phyloP scores from a whole-genome alignment of 768 basidiomycete genomes.

The Suillus paluster region DNA sequence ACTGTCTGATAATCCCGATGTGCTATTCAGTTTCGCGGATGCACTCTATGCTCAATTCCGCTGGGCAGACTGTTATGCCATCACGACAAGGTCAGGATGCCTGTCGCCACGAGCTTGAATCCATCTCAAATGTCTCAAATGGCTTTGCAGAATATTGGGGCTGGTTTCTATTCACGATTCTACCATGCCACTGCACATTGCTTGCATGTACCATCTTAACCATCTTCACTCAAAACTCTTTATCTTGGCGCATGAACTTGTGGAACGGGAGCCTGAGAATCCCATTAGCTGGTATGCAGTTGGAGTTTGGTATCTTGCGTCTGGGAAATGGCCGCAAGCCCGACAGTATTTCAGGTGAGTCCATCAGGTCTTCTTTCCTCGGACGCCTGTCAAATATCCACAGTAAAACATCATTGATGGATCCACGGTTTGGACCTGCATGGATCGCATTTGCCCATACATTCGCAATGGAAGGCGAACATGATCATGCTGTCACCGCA shows the following conservation, averaged over 20 bases:
- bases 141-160: constrained; percentile 70
- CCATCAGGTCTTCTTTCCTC: neutral
- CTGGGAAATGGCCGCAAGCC: constrained; percentile 87
- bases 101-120: constrained; percentile 4
- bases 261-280: constrained; percentile 91
- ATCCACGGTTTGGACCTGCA: constrained; percentile 93
- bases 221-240: constrained; percentile 93
- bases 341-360: constrained; percentile 91
- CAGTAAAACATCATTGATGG: constrained; percentile 96
- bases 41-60: constrained; percentile 85
- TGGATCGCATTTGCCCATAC: constrained; percentile 99
- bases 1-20: constrained; percentile 90
- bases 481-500: constrained; percentile 97
- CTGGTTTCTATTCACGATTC: constrained; percentile 85
- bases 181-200: constrained; percentile 92
- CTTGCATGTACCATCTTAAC: constrained; percentile 96
- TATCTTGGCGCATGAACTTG: constrained; percentile 94
- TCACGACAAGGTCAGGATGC: constrained; percentile 71
- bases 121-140: constrained; percentile 1
- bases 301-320: constrained; percentile 93
- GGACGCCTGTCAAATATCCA: constrained; percentile 12
- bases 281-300: constrained; percentile 98
- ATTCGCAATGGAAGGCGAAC: constrained; percentile 96
- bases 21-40: constrained; percentile 89
- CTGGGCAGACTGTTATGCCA: constrained; percentile 92